Percentiles rank a stretch among this genome's conserved stretches.
phyloP scores from a whole-genome alignment of 2,329 filamentous ascomycete species.

The Daldinia sp. region DNA sequence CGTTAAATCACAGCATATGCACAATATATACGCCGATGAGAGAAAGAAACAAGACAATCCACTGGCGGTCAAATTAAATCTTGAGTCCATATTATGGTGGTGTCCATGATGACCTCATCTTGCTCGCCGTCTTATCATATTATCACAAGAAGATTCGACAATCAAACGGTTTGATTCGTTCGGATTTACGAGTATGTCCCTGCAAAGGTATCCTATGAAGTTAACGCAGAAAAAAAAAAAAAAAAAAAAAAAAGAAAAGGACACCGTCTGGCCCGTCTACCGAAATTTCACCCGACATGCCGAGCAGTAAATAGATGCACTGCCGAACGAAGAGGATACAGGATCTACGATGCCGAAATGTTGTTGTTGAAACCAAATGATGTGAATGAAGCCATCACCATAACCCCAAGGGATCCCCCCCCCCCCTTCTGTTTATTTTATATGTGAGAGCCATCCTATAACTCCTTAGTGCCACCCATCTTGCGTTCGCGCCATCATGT shows the following conservation, averaged over 20 bases:
- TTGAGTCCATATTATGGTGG: not conserved
- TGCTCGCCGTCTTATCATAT: constrained; percentile 15
- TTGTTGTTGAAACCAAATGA: constrained; percentile 35
- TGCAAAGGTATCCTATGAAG: constrained; percentile 1
- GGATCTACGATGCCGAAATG: constrained; percentile 32
- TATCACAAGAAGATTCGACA: constrained; percentile 23
- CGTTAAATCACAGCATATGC: not conserved
- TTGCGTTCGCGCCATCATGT: constrained; percentile 18
- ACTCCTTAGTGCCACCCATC: constrained; percentile 30
- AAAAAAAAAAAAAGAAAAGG: not conserved
- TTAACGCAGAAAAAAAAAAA: constrained; percentile 7
- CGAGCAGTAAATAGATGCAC: constrained; percentile 1
- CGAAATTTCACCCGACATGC: constrained; percentile 13
- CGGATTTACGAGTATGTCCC: constrained; percentile 16
- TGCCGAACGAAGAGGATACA: constrained; percentile 12
- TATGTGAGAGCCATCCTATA: constrained; percentile 25
- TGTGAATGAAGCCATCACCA: constrained; percentile 36
- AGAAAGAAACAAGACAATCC: too few species aligned
- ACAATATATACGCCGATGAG: not conserved
- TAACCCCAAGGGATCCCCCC: constrained; percentile 3
- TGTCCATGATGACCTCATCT: constrained; percentile 30
- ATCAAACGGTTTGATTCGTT: constrained; percentile 17
- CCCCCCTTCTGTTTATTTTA: constrained; percentile 17
- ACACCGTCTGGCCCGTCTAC: constrained; percentile 14
- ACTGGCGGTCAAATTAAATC: not conserved